Conservation (phyloP, 495 filamentous ascomycete genomes). For the Penicillium coffeae region DNA sequence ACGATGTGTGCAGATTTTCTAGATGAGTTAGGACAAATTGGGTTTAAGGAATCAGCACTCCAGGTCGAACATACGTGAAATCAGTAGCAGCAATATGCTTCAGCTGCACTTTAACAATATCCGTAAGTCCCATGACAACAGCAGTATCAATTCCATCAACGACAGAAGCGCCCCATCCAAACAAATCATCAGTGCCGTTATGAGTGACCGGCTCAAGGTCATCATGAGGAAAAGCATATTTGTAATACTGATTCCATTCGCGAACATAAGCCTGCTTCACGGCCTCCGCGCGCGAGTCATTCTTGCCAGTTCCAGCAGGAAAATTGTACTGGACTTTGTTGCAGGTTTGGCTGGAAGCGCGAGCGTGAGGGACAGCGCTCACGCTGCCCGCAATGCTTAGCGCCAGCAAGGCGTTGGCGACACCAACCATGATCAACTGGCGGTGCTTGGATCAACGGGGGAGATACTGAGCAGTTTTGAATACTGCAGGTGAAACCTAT, state of each 20-base stretch:
- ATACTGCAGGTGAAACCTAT: not conserved
- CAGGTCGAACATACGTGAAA: slow-evolving; percentile 13
- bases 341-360: slow-evolving; percentile 7
- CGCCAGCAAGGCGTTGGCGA: slow-evolving; percentile 9
- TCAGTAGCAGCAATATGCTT: slow-evolving; percentile 18
- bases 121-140: slow-evolving; percentile 22
- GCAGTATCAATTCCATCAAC: slow-evolving; percentile 24
- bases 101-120: slow-evolving; percentile 19
- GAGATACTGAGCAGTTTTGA: too few relatives aligned
- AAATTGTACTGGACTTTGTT: slow-evolving; percentile 18
- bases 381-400: slow-evolving; percentile 1
- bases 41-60: not conserved
- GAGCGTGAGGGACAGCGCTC: slow-evolving; percentile 1
- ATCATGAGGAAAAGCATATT: slow-evolving; percentile 19
- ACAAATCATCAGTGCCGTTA: slow-evolving; percentile 15
- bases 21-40: not conserved
- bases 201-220: slow-evolving; percentile 18
- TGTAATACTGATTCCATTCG: slow-evolving; percentile 18
- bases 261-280: slow-evolving; percentile 19
- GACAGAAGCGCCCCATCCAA: slow-evolving; percentile 21
- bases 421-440: slow-evolving; percentile 10
- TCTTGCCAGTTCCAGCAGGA: slow-evolving; percentile 15
- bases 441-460: too few relatives aligned
- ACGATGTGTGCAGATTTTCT: slow-evolving; percentile 16
- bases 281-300: slow-evolving; percentile 16